Evolutionary conservation across 2,329 filamentous ascomycete genomes (phyloP), one percentile per base, ranked within the genome.

Genomic region (Dothideomycetes sp.): DNA sequence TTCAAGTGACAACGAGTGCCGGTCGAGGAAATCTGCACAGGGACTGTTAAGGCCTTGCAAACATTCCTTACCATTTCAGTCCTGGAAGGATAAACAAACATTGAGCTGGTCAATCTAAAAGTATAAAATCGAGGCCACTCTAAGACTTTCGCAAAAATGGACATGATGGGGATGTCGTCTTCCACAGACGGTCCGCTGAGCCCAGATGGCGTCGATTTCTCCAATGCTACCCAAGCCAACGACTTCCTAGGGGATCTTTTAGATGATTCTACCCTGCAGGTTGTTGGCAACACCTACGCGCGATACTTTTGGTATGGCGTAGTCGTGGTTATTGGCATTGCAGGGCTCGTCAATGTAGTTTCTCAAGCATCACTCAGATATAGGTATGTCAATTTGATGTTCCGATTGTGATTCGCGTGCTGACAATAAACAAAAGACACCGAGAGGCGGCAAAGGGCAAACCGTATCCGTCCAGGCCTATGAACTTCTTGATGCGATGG

Each of bases 261-360:
- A 8, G 56, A 63, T 43, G 60, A 63, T 38, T 50, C 48, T 5
- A 45, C 52, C 15, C 53, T 63, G 22, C 55, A 60, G 34, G 30
- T 57, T 10, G 50, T 53, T 22, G 60, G 54, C 4, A 60, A 62
- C 38, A 49, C 49, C 19, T 57, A 58, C 40, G 60, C 61, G 1
- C 51, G 54, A 27, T 50, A 58, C 39, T 63, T 64, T 43, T 63
- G 60, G 61, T 63, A 60, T 38, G 61, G 59, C 3, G 48, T 61
- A 17, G 55, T 55, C 12, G 51, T 54, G 8, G 47, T 62, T 4
- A 53, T 63, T 30, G 57, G 35, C 2, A 44, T 57, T 15, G 50
- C 48, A n/a, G 50, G 52, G 7, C 42, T 60, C 5, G 51, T 53
- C 46, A 59, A 61, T 35, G 44, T 54, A 8, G 39, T 47, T 11